These are phyloP conservation scores for Theileria luwenshuni DNA, from an alignment of 169 alveolate genomes.

Conservation along the genomic window DNA sequence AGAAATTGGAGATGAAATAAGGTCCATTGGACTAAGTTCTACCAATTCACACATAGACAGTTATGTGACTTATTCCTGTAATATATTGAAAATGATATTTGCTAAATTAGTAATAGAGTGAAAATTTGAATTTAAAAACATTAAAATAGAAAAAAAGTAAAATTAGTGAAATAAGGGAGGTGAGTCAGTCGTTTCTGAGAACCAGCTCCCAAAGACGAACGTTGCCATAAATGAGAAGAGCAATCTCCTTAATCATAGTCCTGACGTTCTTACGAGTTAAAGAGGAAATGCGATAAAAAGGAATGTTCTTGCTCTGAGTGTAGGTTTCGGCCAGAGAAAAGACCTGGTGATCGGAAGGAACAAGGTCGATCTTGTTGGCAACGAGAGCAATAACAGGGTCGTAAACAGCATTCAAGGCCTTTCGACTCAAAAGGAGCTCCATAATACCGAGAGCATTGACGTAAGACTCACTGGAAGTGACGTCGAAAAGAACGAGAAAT, in stretches of 20 bases:
- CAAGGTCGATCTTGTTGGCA: conserved; percentile 59
- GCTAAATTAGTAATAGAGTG: too few species aligned
- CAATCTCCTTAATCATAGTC: conserved; percentile 57
- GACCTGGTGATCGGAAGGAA: conserved; percentile 31
- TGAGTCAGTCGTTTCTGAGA: conserved; percentile 13
- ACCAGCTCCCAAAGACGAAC: conserved; percentile 68
- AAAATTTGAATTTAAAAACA: too few species aligned
- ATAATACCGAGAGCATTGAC: conserved; percentile 31
- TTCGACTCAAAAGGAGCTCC: conserved; percentile 30
- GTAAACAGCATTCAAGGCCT: conserved; percentile 18
- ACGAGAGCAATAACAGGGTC: conserved; percentile 65
- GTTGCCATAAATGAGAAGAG: conserved; percentile 54
- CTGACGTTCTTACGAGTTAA: conserved; percentile 22
- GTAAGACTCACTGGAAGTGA: conserved; percentile 41
- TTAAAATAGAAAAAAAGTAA: not conserved
- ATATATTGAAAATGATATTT: too few species aligned
- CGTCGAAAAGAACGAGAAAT: conserved; percentile 62
- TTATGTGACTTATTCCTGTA: too few species aligned
- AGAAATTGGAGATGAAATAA: too few species aligned
- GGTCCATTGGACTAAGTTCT: too few species aligned
- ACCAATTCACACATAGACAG: too few species aligned
- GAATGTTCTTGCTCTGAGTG: conserved; percentile 48
- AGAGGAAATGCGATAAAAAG: conserved; percentile 51
- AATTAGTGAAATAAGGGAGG: not conserved
- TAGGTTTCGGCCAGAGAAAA: conserved; percentile 54